Evolutionary conservation across 2,329 filamentous ascomycete species (phyloP), one percentile per base, ranked within the genome.

Genomic region (Ceratocystis alfenasii): DNA sequence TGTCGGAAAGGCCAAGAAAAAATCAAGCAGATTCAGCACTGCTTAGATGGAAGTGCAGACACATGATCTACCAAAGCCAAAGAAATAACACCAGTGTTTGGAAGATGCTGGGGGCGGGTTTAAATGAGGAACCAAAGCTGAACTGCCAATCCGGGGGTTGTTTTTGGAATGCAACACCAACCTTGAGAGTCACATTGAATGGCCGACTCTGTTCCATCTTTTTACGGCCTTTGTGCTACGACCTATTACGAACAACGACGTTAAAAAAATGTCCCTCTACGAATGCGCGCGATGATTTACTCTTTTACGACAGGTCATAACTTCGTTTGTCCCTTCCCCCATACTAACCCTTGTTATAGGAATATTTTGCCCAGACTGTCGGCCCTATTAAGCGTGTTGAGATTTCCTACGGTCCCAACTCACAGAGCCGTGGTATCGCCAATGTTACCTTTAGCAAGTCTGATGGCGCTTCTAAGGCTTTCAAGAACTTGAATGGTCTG

Each of bases 371-470:
- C 74, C 87, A 90, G 74, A 88, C 89, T 72, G 86, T 96, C 75
- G 93, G 92, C 71, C 84, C 88, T 69, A 89, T 97, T 78, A 96
- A 95, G 83, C 88, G 84, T 77, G 90, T 95, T 70, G 87, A 94
- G 71, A 81, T 99, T 72, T 90, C 89, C 63, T 99, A 99, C 78
- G 94, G 93, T 72, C 90, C 93, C 70, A 90, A 89, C 74, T 93
- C 93, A 70, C 84, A 87, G 71, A 96, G 92, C 82, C 89, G 91
- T 74, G 94, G 94, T 70, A 90, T 93, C 74, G 92, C 92, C 72
- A 94, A 90, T 65, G 88, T 99, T 71, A 86, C 87, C 69, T 99
- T 99, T 80, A 78, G 78, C 75, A 89, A 90, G 73, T 78, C 87
- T 30, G 90, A 90, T 71, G 89, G 88, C 70, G 94, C 93, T 70